A percentile compares a stretch with the other conserved stretches of the same genome.
Evolutionary conservation across 345 rosid species (phyloP).

Genomic region (Moricandia moricandioides): DNA sequence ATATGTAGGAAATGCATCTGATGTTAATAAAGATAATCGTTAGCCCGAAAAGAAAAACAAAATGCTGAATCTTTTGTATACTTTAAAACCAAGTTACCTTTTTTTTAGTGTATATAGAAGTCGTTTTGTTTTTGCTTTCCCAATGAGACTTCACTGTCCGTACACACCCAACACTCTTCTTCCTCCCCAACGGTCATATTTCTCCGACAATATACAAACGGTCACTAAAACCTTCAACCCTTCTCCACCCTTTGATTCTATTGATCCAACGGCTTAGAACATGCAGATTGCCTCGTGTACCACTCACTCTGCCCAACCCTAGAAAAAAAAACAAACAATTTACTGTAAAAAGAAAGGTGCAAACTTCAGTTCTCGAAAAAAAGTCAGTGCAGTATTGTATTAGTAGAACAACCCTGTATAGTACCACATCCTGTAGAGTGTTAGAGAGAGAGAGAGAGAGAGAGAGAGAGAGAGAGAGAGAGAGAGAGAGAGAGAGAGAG

Average conservation of each 20-base stretch:
- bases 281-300: conserved; percentile 39
- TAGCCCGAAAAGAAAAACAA: too few species aligned
- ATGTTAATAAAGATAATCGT: too few species aligned
- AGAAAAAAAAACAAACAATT: conserved; percentile 3
- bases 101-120: too few species aligned
- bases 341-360: conserved; percentile 36
- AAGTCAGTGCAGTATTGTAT: conserved; percentile 35
- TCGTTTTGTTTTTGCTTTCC: not conserved
- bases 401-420: conserved; percentile 29
- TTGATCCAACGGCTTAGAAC: conserved; percentile 49
- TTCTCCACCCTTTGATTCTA: conserved; percentile 50
- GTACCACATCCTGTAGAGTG: conserved; percentile 37
- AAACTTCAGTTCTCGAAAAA: conserved; percentile 36
- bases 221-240: conserved; percentile 49
- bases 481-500: not conserved
- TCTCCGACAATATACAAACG: conserved; percentile 83
- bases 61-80: too few species aligned
- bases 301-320: conserved; percentile 38
- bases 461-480: conserved; percentile 18
- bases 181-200: conserved; percentile 89
- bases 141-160: conserved; percentile 39
- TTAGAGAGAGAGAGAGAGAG: conserved; percentile 27
- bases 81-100: too few species aligned
- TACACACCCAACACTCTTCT: conserved; percentile 50
- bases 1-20: too few species aligned